Base-by-base conservation (phyloP, 1,139 yeast species). In the Hansenula lynferdii region DNA sequence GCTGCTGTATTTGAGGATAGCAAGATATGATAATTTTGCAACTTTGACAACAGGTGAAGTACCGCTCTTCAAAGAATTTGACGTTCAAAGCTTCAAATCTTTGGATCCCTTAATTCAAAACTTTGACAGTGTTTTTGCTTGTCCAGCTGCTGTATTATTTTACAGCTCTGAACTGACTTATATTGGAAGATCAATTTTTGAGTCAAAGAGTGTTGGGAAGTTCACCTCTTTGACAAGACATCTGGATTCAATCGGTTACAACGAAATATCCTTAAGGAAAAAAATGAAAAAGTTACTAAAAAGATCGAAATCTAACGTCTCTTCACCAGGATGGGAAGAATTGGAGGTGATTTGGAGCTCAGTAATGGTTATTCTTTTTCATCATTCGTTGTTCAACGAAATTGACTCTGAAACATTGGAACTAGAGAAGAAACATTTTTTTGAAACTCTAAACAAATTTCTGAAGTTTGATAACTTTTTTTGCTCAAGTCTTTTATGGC, bases 21-120 rank as follows among this genome's bases (percentile, higher is more conserved):
- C 46, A 31, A 36, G 44, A 32, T 43, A 43, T 31, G 46, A 43
- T 26, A 38, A 31, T 18, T 43, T 43, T 41, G 46, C 46, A 10
- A 28, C 35, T 16, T 23, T 43, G 11, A 38, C 46, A 4, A 40
- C 44, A 3, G 46, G 46, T 16, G 41, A 41, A 8, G 31, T 27
- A 23, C 46, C 46, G 3, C 21, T 43, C 15, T 43, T 43, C 18
- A 39, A 39, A 19, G 30, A 27, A 5, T 20, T 38, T 17, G 20
- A 39, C 14, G 5, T 25, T 8, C 10, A 19, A 6, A 30, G 19
- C 20, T 25, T 25, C 15, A 25, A 15, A 19, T 14, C 28, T 8
- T 19, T 33, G 3, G 29, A 33, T 33, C 35, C 35, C 3, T 25
- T 33, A 7, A 25, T 33, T 14, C 35, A 33, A 33, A 33, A 33